Conservation (phyloP, 2,329 filamentous ascomycete genomes). For the Penicillium sp. region DNA sequence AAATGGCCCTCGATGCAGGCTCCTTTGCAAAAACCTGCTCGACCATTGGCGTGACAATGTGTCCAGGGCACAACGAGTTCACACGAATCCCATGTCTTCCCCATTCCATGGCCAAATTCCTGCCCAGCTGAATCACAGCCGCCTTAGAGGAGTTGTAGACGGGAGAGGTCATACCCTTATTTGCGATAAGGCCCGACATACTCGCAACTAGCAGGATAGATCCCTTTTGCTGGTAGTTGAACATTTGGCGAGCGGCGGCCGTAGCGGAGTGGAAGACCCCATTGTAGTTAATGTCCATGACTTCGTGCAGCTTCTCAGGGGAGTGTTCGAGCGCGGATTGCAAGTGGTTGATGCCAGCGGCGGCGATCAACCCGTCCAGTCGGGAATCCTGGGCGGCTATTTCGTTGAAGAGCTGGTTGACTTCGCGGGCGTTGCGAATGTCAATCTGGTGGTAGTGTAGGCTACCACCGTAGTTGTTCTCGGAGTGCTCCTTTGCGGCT, state of each 20-base stretch:
- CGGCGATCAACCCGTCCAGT: conserved; percentile 49
- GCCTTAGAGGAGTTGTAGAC: conserved; percentile 62
- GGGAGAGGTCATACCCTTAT: conserved; percentile 50
- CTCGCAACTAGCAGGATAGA: conserved; percentile 57
- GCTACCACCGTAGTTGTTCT: conserved; percentile 43
- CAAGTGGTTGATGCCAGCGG: conserved; percentile 50
- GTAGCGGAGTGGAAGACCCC: conserved; percentile 56
- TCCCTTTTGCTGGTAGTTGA: conserved; percentile 53
- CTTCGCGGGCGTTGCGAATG: conserved; percentile 46
- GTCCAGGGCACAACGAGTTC: conserved; percentile 59
- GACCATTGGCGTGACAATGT: conserved; percentile 74
- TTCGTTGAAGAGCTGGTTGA: conserved; percentile 41
- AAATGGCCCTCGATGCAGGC: conserved; percentile 61
- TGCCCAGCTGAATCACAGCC: conserved; percentile 57
- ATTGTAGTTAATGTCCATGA: conserved; percentile 56
- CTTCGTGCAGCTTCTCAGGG: conserved; percentile 46
- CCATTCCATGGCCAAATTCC: conserved; percentile 60
- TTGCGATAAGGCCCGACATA: conserved; percentile 57
- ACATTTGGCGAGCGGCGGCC: conserved; percentile 55
- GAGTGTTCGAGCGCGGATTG: conserved; percentile 48
- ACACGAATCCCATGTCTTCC: conserved; percentile 57
- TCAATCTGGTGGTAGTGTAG: conserved; percentile 55
- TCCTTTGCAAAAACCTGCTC: conserved; percentile 76
- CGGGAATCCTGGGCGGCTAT: conserved; percentile 42
- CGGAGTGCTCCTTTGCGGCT: conserved; percentile 42